Conservation (phyloP, 176 grass and related monocot species). For the Metroxylon sagu region DNA sequence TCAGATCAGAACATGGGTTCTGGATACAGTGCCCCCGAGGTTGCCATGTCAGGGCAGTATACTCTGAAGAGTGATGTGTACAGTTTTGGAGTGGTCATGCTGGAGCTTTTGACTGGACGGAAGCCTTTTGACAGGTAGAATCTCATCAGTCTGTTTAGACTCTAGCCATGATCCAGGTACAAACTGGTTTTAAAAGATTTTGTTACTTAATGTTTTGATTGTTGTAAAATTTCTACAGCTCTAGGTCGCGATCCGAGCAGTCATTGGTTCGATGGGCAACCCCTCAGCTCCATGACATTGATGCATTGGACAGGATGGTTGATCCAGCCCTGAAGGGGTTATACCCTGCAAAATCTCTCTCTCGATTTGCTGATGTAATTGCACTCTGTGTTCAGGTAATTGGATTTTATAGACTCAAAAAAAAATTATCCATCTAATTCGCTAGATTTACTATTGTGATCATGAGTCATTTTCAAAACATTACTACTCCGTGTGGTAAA, state of each 20-base stretch:
- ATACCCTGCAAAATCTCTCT: constrained; percentile 73
- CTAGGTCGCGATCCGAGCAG: constrained; percentile 49
- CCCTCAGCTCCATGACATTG: constrained; percentile 73
- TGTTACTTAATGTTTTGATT: background rate
- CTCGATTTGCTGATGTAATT: constrained; percentile 58
- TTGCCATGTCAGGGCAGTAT: constrained; percentile 75
- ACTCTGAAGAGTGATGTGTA: constrained; percentile 95
- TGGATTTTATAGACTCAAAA: too few relatives aligned
- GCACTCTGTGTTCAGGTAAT: constrained; percentile 70
- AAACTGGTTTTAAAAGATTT: too few relatives aligned
- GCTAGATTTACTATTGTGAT: too few relatives aligned
- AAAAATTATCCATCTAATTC: too few relatives aligned
- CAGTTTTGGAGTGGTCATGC: constrained; percentile 90
- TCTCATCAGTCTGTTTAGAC: background rate
- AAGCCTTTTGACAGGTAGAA: constrained; percentile 73
- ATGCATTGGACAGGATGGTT: constrained; percentile 68
- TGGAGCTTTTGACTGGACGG: constrained; percentile 86
- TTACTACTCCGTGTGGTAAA: too few relatives aligned
- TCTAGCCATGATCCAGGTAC: too few relatives aligned
- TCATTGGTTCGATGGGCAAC: constrained; percentile 54
- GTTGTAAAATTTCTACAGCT: constrained; percentile 26
- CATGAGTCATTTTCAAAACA: too few relatives aligned
- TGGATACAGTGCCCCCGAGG: constrained; percentile 65
- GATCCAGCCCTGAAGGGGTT: constrained; percentile 63
- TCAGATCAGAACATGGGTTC: constrained; percentile 59